phyloP scores from a whole-genome alignment of 1,139 yeast genomes.

The Saccharomycopsis hybrid region DNA sequence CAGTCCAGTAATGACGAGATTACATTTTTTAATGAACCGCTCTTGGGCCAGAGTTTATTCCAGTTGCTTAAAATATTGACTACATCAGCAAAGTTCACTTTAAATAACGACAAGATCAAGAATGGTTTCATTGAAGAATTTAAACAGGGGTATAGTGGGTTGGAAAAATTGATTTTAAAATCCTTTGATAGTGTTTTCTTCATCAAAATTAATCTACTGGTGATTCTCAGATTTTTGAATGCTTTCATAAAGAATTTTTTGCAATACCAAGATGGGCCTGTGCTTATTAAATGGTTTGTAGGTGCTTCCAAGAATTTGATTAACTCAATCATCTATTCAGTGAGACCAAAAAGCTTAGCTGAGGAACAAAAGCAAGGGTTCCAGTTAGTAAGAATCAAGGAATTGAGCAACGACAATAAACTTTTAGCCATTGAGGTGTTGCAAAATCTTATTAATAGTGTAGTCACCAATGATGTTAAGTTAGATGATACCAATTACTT shows the following conservation, averaged over 20 bases:
- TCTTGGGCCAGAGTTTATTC: constrained; percentile 18
- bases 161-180: constrained; percentile 10
- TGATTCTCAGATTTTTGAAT: constrained; percentile 14
- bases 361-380: too few species aligned
- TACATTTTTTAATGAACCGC: constrained; percentile 19
- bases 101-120: background rate
- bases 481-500: background rate
- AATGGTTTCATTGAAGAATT: constrained; percentile 4
- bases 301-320: background rate
- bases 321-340: too few species aligned
- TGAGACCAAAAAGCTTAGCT: too few species aligned
- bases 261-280: background rate
- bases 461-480: background rate
- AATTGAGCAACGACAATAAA: constrained; percentile 7
- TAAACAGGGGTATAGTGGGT: constrained; percentile 1
- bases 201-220: constrained; percentile 12
- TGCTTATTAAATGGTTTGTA: constrained; percentile 9
- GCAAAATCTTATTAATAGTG: constrained; percentile 7
- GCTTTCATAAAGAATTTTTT: constrained; percentile 15
- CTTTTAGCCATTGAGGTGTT: constrained; percentile 5
- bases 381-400: constrained; percentile 9
- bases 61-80: constrained; percentile 16
- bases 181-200: constrained; percentile 19
- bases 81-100: constrained; percentile 3
- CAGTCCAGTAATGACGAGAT: too few species aligned